Evolutionary conservation across 768 basidiomycete species (phyloP).

Genomic region (Pulveroboletus frians): DNA sequence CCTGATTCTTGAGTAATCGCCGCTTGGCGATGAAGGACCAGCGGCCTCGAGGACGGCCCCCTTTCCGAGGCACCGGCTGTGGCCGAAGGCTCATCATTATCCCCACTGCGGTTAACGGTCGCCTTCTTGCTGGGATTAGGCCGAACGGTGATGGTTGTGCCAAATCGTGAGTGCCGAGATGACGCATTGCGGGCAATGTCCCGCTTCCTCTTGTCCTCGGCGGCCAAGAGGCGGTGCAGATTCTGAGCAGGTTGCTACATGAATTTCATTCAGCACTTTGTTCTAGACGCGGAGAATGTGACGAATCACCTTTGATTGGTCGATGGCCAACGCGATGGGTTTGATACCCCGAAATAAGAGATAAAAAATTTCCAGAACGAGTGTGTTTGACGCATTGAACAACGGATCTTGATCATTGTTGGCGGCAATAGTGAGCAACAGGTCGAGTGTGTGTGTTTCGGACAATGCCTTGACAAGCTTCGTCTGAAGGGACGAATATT

Average conservation of each 20-base stretch:
- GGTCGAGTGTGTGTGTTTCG: constrained; percentile 66
- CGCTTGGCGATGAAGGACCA: constrained; percentile 82
- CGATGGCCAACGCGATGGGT: constrained; percentile 50
- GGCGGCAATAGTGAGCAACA: constrained; percentile 82
- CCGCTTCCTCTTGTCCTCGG: constrained; percentile 64
- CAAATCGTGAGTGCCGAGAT: constrained; percentile 92
- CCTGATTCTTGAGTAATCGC: constrained; percentile 68
- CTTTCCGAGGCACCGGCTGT: constrained; percentile 18
- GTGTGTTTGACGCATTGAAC: constrained; percentile 81
- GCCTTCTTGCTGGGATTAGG: constrained; percentile 54
- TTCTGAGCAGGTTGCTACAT: constrained; percentile 61
- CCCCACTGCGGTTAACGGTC: constrained; percentile 15
- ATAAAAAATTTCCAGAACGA: constrained; percentile 90
- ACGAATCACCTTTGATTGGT: constrained; percentile 57
- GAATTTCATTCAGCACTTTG: constrained; percentile 10
- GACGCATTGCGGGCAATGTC: constrained; percentile 50
- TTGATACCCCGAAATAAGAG: constrained; percentile 79
- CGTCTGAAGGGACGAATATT: constrained; percentile 73
- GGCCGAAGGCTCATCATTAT: constrained; percentile 21
- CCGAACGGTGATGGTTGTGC: constrained; percentile 85
- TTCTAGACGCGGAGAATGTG: constrained; percentile 2
- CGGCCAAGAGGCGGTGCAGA: constrained; percentile 69
- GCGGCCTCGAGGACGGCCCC: constrained; percentile 40
- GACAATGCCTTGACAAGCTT: constrained; percentile 66
- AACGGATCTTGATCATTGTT: constrained; percentile 72